Percentiles rank a stretch among this genome's conserved stretches.
Evolutionary conservation across 2,329 filamentous ascomycete genomes (phyloP).

Genomic region (Rhinocladiella similis): DNA sequence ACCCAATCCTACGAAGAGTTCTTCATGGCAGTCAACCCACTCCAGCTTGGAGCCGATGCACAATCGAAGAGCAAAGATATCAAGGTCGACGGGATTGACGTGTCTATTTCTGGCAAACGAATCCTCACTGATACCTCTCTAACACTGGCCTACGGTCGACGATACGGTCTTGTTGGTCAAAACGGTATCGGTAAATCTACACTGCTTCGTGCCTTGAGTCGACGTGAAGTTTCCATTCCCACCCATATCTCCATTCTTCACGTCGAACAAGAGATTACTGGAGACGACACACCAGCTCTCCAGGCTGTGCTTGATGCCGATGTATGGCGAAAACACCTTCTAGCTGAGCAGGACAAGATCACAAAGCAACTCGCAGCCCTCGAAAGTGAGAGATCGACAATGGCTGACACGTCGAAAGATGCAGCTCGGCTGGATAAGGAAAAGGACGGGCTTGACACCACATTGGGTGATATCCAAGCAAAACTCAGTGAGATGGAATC

Average conservation of each 20-base stretch:
- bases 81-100: constrained; percentile 94
- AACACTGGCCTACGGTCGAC: constrained; percentile 85
- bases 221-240: constrained; percentile 90
- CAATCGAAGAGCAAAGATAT: constrained; percentile 95
- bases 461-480: constrained; percentile 83
- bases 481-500: constrained; percentile 99
- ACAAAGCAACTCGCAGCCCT: constrained; percentile 71
- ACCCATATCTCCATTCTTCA: constrained; percentile 98
- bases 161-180: constrained; percentile 96
- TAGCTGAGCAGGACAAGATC: constrained; percentile 88
- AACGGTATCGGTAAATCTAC: constrained; percentile 99
- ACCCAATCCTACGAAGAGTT: constrained; percentile 97
- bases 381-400: constrained; percentile 71
- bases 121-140: constrained; percentile 90
- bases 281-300: constrained; percentile 90
- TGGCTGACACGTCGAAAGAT: constrained; percentile 92
- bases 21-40: constrained; percentile 98
- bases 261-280: constrained; percentile 96
- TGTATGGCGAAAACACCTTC: constrained; percentile 94
- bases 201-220: constrained; percentile 84
- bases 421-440: constrained; percentile 82
- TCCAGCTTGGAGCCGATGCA: constrained; percentile 74
- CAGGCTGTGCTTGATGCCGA: constrained; percentile 97
- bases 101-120: constrained; percentile 83
- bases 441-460: constrained; percentile 85